phyloP scores from a whole-genome alignment of 129 eudicot genomes.

The Scalesia atractyloides region DNA sequence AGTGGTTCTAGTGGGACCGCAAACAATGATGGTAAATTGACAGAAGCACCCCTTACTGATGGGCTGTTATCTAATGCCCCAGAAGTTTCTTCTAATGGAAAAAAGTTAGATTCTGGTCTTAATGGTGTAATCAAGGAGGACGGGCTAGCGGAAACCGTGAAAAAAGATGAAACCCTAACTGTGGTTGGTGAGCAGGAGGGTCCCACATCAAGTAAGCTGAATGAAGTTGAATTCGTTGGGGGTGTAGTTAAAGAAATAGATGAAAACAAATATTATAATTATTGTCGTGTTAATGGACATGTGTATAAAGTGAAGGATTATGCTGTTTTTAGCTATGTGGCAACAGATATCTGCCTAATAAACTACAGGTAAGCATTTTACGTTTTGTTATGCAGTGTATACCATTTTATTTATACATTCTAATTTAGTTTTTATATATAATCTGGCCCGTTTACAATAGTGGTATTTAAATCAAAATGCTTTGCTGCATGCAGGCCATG shows the following conservation, averaged over 20 bases:
- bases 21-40: constrained; percentile 24
- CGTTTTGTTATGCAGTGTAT: constrained; percentile 3
- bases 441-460: not conserved
- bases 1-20: constrained; percentile 29
- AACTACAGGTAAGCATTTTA: constrained; percentile 66
- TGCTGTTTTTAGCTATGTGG: constrained; percentile 56
- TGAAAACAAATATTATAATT: constrained; percentile 58
- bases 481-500: constrained; percentile 77
- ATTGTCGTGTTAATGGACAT: constrained; percentile 72
- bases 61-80: constrained; percentile 21
- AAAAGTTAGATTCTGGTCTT: constrained; percentile 16
- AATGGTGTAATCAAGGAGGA: constrained; percentile 26
- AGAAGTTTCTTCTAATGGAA: constrained; percentile 34
- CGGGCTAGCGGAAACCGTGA: constrained; percentile 37
- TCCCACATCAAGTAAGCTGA: constrained; percentile 42
- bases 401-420: constrained; percentile 1
- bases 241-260: constrained; percentile 43
- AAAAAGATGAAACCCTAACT: constrained; percentile 22
- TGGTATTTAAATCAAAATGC: constrained; percentile 24
- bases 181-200: constrained; percentile 34
- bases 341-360: constrained; percentile 63
- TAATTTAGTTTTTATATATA: not conserved
- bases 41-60: constrained; percentile 31
- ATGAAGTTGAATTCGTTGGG: constrained; percentile 78
- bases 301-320: constrained; percentile 65